Conservation (phyloP, 1,139 yeast species). For the Torulaspora globosa region DNA sequence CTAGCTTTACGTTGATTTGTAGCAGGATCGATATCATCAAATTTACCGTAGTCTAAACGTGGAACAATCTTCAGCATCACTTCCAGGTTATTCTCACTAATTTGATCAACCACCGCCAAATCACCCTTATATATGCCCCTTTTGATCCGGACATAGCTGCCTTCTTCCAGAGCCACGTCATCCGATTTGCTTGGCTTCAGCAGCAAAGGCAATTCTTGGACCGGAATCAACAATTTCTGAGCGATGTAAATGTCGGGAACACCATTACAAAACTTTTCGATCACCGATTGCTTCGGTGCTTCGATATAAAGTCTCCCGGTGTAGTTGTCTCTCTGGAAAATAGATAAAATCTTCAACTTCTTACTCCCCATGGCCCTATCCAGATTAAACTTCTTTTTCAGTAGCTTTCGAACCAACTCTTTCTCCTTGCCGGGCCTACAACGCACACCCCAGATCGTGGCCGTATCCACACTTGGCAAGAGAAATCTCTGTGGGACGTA, state of each 20-base stretch:
- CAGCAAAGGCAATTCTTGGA: conserved; percentile 90
- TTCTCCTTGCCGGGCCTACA: conserved; percentile 92
- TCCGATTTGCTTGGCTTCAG: conserved; percentile 85
- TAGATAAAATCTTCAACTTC: conserved; percentile 77
- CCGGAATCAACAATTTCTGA: conserved; percentile 87
- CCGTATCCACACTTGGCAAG: conserved; percentile 94
- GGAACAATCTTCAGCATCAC: conserved; percentile 91
- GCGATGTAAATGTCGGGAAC: conserved; percentile 72
- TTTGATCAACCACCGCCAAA: conserved; percentile 85
- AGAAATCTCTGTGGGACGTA: conserved; percentile 89
- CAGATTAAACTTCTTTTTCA: conserved; percentile 64
- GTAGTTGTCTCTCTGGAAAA: conserved; percentile 90
- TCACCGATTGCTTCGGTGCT: conserved; percentile 91
- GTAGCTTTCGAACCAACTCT: conserved; percentile 77
- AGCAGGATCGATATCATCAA: conserved; percentile 53
- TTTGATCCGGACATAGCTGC: conserved; percentile 84
- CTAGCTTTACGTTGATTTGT: conserved; percentile 47
- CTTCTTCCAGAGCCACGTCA: conserved; percentile 85
- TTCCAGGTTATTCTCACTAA: conserved; percentile 91
- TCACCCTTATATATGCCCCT: conserved; percentile 93
- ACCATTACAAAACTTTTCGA: conserved; percentile 81
- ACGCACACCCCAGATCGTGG: conserved; percentile 92
- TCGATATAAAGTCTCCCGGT: conserved; percentile 89
- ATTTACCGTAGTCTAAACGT: conserved; percentile 81
- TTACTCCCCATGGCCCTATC: conserved; percentile 40